A percentile compares a stretch with the other conserved stretches of the same genome.
Conservation (phyloP, 2,329 filamentous ascomycete genomes). For the Falciphora oryzae region DNA sequence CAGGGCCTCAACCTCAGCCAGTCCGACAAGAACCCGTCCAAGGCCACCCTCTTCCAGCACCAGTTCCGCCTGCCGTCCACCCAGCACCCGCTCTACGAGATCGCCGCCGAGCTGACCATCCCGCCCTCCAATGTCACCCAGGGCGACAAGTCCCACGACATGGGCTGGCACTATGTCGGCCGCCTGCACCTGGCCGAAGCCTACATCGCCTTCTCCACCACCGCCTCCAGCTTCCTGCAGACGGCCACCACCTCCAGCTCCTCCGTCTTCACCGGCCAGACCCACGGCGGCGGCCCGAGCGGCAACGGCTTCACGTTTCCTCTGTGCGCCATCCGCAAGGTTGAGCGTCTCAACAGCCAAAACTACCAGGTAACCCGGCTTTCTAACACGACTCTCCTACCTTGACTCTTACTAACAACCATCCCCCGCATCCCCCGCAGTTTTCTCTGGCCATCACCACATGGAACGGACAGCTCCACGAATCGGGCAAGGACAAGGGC, state of each 20-base stretch:
- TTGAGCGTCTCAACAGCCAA: slow-evolving; percentile 89
- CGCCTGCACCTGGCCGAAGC: slow-evolving; percentile 91
- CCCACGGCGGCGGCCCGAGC: slow-evolving; percentile 83
- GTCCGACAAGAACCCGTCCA: slow-evolving; percentile 78
- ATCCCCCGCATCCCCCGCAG: slow-evolving; percentile 28
- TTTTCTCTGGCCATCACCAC: slow-evolving; percentile 94
- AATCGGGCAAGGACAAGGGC: slow-evolving; percentile 46
- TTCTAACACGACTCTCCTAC: background rate
- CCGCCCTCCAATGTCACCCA: slow-evolving; percentile 64
- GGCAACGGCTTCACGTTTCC: slow-evolving; percentile 96
- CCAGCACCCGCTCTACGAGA: slow-evolving; percentile 92
- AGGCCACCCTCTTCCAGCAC: slow-evolving; percentile 86
- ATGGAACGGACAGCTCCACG: slow-evolving; percentile 71
- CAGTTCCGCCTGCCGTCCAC: slow-evolving; percentile 93
- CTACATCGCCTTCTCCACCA: slow-evolving; percentile 95
- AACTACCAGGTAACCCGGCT: slow-evolving; percentile 60
- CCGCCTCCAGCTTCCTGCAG: slow-evolving; percentile 78
- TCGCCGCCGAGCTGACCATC: slow-evolving; percentile 91
- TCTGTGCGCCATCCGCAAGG: slow-evolving; percentile 81
- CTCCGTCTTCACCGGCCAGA: slow-evolving; percentile 84
- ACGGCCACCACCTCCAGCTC: slow-evolving; percentile 75
- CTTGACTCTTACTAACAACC: slow-evolving; percentile 1
- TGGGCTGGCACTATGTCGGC: slow-evolving; percentile 84
- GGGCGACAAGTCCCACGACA: slow-evolving; percentile 64
- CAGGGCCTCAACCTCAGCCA: slow-evolving; percentile 67